Percentiles rank a stretch among this genome's conserved stretches.
phyloP scores from a whole-genome alignment of 768 basidiomycete genomes.

The Antrodiella citrinella region DNA sequence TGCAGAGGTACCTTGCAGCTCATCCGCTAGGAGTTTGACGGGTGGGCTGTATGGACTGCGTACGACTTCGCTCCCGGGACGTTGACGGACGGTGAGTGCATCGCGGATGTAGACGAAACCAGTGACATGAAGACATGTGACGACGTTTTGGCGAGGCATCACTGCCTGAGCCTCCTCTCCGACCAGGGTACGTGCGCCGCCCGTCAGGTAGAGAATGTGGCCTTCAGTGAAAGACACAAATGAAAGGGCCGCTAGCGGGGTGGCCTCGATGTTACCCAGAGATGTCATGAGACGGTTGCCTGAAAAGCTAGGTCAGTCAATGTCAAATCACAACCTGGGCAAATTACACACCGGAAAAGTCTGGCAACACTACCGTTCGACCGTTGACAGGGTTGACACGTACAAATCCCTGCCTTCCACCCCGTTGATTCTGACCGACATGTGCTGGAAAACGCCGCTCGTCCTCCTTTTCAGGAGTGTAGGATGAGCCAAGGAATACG shows the following conservation, averaged over 20 bases:
- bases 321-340: not conserved
- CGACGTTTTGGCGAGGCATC: slow-evolving; percentile 47
- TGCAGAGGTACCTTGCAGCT: slow-evolving; percentile 20
- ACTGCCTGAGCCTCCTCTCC: slow-evolving; percentile 39
- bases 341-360: slow-evolving; percentile 45
- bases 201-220: slow-evolving; percentile 55
- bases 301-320: slow-evolving; percentile 14
- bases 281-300: slow-evolving; percentile 60
- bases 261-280: slow-evolving; percentile 52
- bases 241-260: slow-evolving; percentile 48
- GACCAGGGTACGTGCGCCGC: slow-evolving; percentile 40
- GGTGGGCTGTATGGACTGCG: slow-evolving; percentile 55
- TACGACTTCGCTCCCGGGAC: slow-evolving; percentile 20
- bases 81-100: slow-evolving; percentile 46
- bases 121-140: slow-evolving; percentile 41
- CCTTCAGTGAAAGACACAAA: slow-evolving; percentile 47
- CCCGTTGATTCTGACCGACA: slow-evolving; percentile 56
- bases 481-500: slow-evolving; percentile 46
- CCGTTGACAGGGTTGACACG: slow-evolving; percentile 41
- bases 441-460: slow-evolving; percentile 42
- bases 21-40: slow-evolving; percentile 42
- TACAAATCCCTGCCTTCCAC: slow-evolving; percentile 54
- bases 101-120: slow-evolving; percentile 47
- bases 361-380: slow-evolving; percentile 48
- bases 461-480: slow-evolving; percentile 33